phyloP scores from a whole-genome alignment of 495 filamentous ascomycete species.

The Neurospora sp. region DNA sequence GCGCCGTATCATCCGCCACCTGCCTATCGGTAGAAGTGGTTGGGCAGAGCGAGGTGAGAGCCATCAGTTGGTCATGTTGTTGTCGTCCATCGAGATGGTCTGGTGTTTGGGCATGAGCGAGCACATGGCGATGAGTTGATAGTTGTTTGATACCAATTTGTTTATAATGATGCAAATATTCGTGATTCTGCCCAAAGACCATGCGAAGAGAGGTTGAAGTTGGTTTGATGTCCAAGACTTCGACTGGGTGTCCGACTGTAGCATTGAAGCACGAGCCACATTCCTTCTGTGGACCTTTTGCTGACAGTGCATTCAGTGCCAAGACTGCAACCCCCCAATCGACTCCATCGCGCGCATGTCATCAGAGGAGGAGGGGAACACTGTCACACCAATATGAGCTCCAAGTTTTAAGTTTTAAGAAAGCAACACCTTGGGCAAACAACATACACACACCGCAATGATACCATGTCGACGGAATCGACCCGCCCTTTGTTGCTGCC shows the following conservation, averaged over 20 bases:
- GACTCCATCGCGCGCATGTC: neutral
- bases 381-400: neutral
- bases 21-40: constrained; percentile 6
- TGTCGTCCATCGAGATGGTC: neutral
- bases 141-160: neutral
- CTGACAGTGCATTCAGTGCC: neutral
- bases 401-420: neutral
- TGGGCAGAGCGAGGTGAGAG: no score
- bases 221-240: neutral
- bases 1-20: constrained; percentile 13
- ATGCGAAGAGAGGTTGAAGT: neutral
- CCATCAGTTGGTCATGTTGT: neutral
- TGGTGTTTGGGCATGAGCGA: neutral
- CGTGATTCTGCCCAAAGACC: neutral
- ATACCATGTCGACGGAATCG: constrained; percentile 28
- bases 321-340: neutral
- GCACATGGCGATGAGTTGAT: neutral
- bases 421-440: neutral
- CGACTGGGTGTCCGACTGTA: neutral
- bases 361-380: neutral
- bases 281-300: neutral
- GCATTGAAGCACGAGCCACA: neutral
- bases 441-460: constrained; percentile 6
- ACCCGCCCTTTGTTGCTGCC: constrained; percentile 37
- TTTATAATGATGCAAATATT: neutral